These are phyloP conservation scores for Hagleromyces aurorensis DNA, from an alignment of 805 yeast genomes.

Conservation along the genomic window DNA sequence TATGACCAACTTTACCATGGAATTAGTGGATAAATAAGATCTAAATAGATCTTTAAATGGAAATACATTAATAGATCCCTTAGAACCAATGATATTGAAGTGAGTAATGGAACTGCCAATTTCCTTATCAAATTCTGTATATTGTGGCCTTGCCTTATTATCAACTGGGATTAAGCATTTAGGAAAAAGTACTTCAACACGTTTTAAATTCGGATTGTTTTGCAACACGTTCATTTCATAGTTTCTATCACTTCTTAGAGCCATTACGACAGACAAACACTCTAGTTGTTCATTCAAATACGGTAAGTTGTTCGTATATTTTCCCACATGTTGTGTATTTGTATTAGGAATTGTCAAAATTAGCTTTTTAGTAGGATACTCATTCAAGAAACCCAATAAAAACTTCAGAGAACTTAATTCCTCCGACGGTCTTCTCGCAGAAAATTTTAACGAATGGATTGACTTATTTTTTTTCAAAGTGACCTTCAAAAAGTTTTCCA, in stretches of 20 bases:
- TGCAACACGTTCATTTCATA: constrained; percentile 15
- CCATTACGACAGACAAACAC: constrained; percentile 16
- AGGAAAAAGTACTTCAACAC: constrained; percentile 17
- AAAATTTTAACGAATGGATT: constrained; percentile 13
- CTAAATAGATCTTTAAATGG: constrained; percentile 5
- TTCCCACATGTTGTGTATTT: constrained; percentile 14
- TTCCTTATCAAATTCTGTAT: too few relatives aligned
- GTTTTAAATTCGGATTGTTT: constrained; percentile 12
- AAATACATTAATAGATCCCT: too few relatives aligned
- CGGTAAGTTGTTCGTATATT: constrained; percentile 7
- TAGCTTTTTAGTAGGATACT: constrained; percentile 10
- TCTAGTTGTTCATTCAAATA: constrained; percentile 6
- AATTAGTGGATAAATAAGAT: constrained; percentile 4
- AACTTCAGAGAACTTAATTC: constrained; percentile 15
- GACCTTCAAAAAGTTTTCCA: neutral
- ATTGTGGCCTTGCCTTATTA: too few relatives aligned
- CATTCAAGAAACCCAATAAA: constrained; percentile 10
- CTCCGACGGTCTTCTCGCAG: constrained; percentile 18
- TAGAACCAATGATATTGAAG: too few relatives aligned
- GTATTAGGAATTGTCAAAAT: constrained; percentile 16
- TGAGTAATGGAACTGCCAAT: too few relatives aligned
- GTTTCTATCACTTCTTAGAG: constrained; percentile 17
- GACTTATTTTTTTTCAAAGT: too few relatives aligned
- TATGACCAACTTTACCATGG: constrained; percentile 12
- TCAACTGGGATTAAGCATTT: too few relatives aligned